Evolutionary conservation across 345 rosid species (phyloP), one percentile per base, ranked within the genome.

Genomic region (Psidium friedrichsthalianum): DNA sequence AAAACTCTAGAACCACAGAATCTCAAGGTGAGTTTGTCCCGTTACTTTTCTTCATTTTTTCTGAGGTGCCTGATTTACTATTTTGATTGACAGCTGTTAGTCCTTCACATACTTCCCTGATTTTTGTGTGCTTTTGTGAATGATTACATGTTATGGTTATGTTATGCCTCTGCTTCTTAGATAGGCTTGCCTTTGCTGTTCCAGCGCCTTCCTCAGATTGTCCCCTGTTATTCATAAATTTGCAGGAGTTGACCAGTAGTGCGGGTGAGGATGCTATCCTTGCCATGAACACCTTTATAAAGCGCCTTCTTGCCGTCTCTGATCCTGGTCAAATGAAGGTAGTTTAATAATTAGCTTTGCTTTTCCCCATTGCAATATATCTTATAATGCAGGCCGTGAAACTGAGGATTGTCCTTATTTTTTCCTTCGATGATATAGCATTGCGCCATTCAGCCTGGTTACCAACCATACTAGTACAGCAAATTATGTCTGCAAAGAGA

Each of bases 1-100:
- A 95, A 93, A 90, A 87, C 97, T 86, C 98, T 97, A 14, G 98
- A 97, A 88, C 99, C 98, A 56, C 99, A 96, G 86, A 97, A 96
- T 93, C 91, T 97, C 44, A 93, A 97, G 99, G 98, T 94, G 90
- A 88, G 91, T 55, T 55, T 59, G 84, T 42, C 76, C 51, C 5
- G 55, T n/a, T 51, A 51, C 53, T 51, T 52, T 40, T 56, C 22
- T 54, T 81, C 51, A 51, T 86, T 56, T 86, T n/a, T 3, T 40
- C 44, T 85, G 20, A 22, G 55, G 20, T 58, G 55, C 57, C n/a
- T 32, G 47, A 32, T 69, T 69, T 36, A 24, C 78, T 18, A 32
- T 16, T 32, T 32, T 69, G 78, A 69, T 69, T 69, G 36, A 18
- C 6, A 6, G 24, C 29, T 36, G 11, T 16, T 24, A 69, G 47